Conservation (phyloP, 768 basidiomycete species). For the Suillus subluteus region DNA sequence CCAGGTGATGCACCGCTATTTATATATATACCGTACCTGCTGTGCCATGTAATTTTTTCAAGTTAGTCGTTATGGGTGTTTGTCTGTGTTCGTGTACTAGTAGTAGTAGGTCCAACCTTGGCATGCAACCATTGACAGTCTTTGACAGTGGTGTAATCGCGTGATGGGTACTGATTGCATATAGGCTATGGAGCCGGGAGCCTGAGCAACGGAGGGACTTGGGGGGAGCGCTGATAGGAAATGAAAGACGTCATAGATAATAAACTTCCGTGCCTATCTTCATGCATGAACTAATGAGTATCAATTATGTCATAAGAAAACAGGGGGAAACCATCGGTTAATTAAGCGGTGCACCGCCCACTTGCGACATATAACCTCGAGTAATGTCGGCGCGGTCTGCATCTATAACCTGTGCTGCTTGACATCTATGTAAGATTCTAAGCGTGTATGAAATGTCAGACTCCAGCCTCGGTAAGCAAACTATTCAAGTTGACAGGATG, state of each 20-base stretch:
- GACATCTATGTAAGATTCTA: too few relatives aligned
- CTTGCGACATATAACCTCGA: neutral
- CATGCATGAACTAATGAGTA: neutral
- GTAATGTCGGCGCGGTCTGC: slow-evolving; percentile 23
- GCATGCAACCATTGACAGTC: neutral
- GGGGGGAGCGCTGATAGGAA: too few relatives aligned
- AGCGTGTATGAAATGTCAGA: neutral
- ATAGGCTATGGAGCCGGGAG: neutral
- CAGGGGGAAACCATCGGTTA: neutral
- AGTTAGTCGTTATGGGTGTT: neutral
- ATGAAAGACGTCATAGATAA: neutral
- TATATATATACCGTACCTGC: neutral
- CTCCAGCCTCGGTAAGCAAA: neutral
- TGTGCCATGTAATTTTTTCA: neutral
- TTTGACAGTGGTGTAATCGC: neutral
- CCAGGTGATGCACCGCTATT: neutral
- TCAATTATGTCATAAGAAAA: neutral
- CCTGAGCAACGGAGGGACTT: neutral
- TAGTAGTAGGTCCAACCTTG: neutral
- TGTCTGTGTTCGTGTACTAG: neutral
- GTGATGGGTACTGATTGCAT: neutral
- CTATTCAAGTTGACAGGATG: neutral
- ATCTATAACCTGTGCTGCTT: neutral
- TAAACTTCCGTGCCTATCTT: neutral
- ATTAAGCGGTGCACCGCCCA: too few relatives aligned